Base-by-base conservation (phyloP, 768 basidiomycete species). In the Filobasidium wieringae region DNA sequence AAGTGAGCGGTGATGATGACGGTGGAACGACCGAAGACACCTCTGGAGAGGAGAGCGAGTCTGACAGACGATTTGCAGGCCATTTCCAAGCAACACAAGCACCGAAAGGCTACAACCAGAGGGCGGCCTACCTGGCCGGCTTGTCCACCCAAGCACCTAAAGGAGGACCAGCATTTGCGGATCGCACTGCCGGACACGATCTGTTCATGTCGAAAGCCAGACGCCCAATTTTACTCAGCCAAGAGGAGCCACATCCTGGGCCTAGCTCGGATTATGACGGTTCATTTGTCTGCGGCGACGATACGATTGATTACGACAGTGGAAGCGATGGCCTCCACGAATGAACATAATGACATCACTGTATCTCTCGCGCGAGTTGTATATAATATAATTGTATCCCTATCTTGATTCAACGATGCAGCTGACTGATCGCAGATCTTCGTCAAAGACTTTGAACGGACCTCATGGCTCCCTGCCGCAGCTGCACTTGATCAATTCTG, bases 51-150 rank as follows among this genome's bases (percentile, higher is more conserved):
- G 58, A 62, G 22, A 39, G 41, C 33, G 65, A 66, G 15, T 66
- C 69, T 0, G 72, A 74, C 49, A 62, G 64, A 2, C 54, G 53
- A 4, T 75, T 75, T 57, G 74, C 71, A 2, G 63, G 61, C n/a
- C 62, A 75, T 27, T 75, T 75, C 51, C 54, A 64, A 22, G 64
- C 74, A 2, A 75, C 72, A 9, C 74, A 75, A 63, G 72, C 69
- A 4, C 74, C 72, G 2, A 63, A 49, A 15, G 74, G 74, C 8
- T 75, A 74, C 59, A 67, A 74, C 51, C 74, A 75, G 54, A 67
- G 60, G 19, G 66, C 64, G 2, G 64, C 68, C 0, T 75, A 75
- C 59, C 27, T 64, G 2, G 66, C 70, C 22, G 71, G 72, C 5
- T 53, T 73, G 5, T 59, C 66, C 4, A 72, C 72, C 0, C 72